Evolutionary conservation across 768 basidiomycete genomes (phyloP).

Genomic region (Trametes villosa): DNA sequence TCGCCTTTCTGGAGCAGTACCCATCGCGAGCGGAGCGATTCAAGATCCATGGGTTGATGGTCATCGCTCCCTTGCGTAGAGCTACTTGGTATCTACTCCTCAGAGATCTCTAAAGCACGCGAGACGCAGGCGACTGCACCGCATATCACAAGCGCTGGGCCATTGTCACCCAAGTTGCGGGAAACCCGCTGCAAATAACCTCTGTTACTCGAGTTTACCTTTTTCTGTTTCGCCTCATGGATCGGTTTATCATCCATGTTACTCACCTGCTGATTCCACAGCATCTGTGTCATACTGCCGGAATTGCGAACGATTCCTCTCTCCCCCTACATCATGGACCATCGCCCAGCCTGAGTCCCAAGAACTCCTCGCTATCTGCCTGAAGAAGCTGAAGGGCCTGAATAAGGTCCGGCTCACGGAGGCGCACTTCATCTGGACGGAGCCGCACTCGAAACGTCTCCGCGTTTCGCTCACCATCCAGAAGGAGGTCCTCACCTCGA

Average conservation of each 20-base stretch:
- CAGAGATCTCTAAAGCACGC: no score
- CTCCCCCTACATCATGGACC: slow-evolving; percentile 88
- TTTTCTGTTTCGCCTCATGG: neutral
- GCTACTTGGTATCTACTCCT: no score
- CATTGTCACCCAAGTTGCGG: no score
- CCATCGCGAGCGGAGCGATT: no score
- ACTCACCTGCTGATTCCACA: slow-evolving; percentile 33
- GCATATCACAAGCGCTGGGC: no score
- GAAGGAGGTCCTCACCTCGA: slow-evolving; percentile 96
- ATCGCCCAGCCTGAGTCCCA: slow-evolving; percentile 88
- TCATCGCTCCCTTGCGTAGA: no score
- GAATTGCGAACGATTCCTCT: slow-evolving; percentile 95
- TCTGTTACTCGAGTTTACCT: no score
- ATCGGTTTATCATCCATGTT: neutral
- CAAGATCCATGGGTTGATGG: no score
- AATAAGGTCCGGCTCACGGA: slow-evolving; percentile 96
- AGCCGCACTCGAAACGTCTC: slow-evolving; percentile 94
- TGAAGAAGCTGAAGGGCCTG: slow-evolving; percentile 93
- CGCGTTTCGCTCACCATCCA: slow-evolving; percentile 95
- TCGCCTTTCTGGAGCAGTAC: no score
- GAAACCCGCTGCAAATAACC: no score
- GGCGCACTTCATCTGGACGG: slow-evolving; percentile 99
- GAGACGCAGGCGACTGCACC: no score
- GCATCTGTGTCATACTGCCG: slow-evolving; percentile 92
- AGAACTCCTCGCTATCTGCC: slow-evolving; percentile 90